Evolutionary conservation across 1,284 basidiomycete species (phyloP).

Genomic region (Ganoderma meredithae): DNA sequence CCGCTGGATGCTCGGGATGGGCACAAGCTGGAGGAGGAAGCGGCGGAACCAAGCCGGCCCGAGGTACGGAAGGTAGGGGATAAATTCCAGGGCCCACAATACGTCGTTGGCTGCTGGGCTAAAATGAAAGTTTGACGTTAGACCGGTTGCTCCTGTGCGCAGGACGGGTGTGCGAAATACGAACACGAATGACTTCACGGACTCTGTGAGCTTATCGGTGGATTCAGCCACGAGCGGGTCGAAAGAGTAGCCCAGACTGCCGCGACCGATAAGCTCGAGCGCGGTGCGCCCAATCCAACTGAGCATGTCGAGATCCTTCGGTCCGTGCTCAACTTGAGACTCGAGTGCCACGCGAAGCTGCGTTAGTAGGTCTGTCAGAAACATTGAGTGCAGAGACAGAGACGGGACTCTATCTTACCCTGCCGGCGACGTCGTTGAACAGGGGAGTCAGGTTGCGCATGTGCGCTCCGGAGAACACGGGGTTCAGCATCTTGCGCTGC

Average conservation of each 20-base stretch:
- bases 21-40: slow-evolving; percentile 7
- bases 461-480: slow-evolving; percentile 39
- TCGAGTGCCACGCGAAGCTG: slow-evolving; percentile 31
- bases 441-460: slow-evolving; percentile 37
- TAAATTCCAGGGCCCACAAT: background rate
- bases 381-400: background rate
- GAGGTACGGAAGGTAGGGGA: slow-evolving; percentile 1
- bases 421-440: slow-evolving; percentile 33
- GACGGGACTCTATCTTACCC: slow-evolving; percentile 18
- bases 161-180: background rate
- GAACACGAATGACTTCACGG: slow-evolving; percentile 21
- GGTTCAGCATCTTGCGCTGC: slow-evolving; percentile 39
- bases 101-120: background rate
- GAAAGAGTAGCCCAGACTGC: slow-evolving; percentile 49
- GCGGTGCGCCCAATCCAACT: slow-evolving; percentile 47
- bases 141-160: background rate
- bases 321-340: slow-evolving; percentile 22
- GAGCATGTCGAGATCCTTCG: slow-evolving; percentile 44
- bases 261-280: slow-evolving; percentile 41
- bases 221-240: slow-evolving; percentile 40
- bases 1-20: background rate
- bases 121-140: background rate
- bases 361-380: background rate
- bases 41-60: slow-evolving; percentile 6
- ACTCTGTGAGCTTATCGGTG: slow-evolving; percentile 34